Conservation (phyloP, 73 alveolate genomes). For the Tetrahymena malaccensis region DNA sequence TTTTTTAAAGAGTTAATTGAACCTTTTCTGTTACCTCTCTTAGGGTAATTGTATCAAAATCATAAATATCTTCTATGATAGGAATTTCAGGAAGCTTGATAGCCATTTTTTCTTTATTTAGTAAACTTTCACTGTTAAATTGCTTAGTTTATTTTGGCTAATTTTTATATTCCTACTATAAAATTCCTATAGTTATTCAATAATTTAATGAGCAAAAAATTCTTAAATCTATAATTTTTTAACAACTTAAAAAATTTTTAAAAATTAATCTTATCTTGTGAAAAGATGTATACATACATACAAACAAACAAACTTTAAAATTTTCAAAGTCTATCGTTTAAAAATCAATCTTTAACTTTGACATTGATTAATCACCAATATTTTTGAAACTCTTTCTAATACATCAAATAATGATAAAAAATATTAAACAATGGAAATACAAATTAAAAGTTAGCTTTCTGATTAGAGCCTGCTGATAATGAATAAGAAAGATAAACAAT, state of each 20-base stretch:
- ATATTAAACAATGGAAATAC: too few species aligned
- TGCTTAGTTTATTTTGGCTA: neutral
- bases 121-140: neutral
- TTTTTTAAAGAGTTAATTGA: neutral
- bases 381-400: neutral
- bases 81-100: slow-evolving; percentile 11
- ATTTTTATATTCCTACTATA: neutral
- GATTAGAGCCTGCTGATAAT: too few species aligned
- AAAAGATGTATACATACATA: neutral
- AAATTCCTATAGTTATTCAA: neutral
- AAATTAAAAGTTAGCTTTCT: too few species aligned
- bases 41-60: slow-evolving; percentile 14
- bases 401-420: too few species aligned
- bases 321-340: neutral
- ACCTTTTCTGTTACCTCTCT: slow-evolving; percentile 6
- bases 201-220: neutral
- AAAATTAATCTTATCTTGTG: neutral
- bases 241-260: neutral
- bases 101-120: neutral
- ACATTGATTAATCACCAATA: neutral
- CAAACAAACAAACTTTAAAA: neutral
- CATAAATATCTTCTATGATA: slow-evolving; percentile 22
- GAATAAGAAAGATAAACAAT: neutral
- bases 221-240: neutral
- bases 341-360: neutral